Base-by-base conservation (phyloP, 2,329 filamentous ascomycete genomes). In the Clonostachys rosea region DNA sequence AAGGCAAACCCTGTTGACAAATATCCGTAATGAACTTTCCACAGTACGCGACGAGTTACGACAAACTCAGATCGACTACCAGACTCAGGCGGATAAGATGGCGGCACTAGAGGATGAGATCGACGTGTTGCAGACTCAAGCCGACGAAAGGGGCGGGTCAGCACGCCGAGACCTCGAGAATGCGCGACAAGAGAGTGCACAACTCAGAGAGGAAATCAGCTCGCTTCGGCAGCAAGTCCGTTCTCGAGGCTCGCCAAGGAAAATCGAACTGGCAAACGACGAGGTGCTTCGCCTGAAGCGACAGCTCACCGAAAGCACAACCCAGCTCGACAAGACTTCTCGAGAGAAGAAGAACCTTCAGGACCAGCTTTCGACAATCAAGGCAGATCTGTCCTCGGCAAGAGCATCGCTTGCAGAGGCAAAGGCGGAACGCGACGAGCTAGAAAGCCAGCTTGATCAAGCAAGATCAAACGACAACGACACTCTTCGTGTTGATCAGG, bases 71-170 rank as follows among this genome's bases (percentile, higher is more conserved):
- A 74, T 84, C 18, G 81, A 85, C 53, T 76, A 81, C 58, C 78
- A 82, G 53, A 62, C 74, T 1, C 73, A 88, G 50, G 71, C 73
- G 43, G 84, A 87, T 53, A 89, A 83, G 60, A 71, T 84, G 3
- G 79, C 86, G 48, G 75, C 76, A 8, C 63, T 91, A 17, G 86
- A 91, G 59, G 87, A 91, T 53, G 87, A 91, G 60, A 74, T 90
- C n/a, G 83, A 89, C 46, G 79, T 89, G 30, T 67, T 91, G 13
- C 86, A 90, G 60, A 57, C 47, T 39, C 36, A 39, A 18, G 17
- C 17, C 14, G 36, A 39, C 4, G 24, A 30, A 30, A 55, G 55
- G 5, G 47, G 54, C 33, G 57, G 55, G 13, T n/a, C 17, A 39
- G 17, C 14, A 18, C 78, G 69, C 14, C 65, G 71, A 37, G 72